These are phyloP conservation scores for Pugionium cornutum DNA, from an alignment of 345 rosid genomes.

Conservation along the genomic window DNA sequence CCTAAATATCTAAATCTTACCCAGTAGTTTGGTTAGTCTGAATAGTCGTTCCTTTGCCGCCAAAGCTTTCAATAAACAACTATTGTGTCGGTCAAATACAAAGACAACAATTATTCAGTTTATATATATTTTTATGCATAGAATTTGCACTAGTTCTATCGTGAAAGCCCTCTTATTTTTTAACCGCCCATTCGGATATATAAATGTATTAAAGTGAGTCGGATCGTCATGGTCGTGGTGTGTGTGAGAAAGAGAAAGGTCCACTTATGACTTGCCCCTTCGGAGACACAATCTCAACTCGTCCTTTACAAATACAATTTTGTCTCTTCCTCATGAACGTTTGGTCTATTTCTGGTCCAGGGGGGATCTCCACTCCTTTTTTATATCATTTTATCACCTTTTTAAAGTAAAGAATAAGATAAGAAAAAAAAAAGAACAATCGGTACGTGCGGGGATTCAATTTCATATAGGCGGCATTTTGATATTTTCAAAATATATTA, in stretches of 20 bases:
- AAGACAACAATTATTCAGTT: conserved; percentile 1
- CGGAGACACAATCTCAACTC: conserved; percentile 27
- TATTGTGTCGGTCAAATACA: neutral
- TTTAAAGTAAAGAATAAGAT: conserved; percentile 18
- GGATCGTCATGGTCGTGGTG: conserved; percentile 27
- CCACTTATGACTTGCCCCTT: conserved; percentile 36
- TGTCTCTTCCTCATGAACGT: conserved; percentile 32
- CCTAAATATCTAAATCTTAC: neutral
- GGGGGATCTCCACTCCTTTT: conserved; percentile 20
- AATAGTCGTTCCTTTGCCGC: neutral
- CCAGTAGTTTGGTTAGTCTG: neutral
- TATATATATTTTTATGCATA: neutral
- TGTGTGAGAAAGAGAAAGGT: conserved; percentile 12
- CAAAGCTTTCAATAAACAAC: neutral
- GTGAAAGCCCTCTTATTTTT: neutral
- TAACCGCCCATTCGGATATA: conserved; percentile 27
- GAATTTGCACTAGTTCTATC: neutral
- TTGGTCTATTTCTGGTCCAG: conserved; percentile 25
- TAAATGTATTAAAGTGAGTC: conserved; percentile 13
- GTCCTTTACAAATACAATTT: conserved; percentile 23
- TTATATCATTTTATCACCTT: neutral
- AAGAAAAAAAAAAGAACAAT: neutral
- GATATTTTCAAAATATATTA: conserved; percentile 21
- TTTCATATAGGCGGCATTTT: conserved; percentile 27
- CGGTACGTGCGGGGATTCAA: conserved; percentile 25